Evolutionary conservation across 371 early-diverging fungal species (phyloP), one percentile per base, ranked within the genome.

Genomic region (Batrachochytrium dendrobatidis): DNA sequence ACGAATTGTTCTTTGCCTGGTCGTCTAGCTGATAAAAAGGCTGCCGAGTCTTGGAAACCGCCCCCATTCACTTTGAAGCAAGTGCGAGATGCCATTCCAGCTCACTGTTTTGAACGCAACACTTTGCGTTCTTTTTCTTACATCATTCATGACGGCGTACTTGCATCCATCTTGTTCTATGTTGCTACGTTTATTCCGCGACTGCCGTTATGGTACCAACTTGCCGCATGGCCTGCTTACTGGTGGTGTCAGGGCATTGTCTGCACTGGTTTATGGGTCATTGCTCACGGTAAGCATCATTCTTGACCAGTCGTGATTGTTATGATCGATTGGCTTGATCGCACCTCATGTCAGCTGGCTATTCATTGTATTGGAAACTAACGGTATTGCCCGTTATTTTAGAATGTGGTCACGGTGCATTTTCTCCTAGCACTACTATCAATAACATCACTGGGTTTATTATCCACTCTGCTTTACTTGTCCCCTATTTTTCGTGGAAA

Each of bases 231-330:
- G 93, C 75, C 82, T 3, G 34, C 71, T 25, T 91, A 89, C 81
- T 89, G 90, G 89, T 65, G 83, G 43, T 66, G 72, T 34, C 89
- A 88, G 73, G 92, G 92, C 51, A 75, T 87, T 45, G 85, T 90
- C 26, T 78, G 81, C 63, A 90, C 90, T 24, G 93, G 93, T 39
- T 54, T 89, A 54, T 92, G 93, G 93, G 88, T 90, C 30, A 75
- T 91, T 57, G 93, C 90, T 48, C 93, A 92, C 69, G 92, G 72
- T 71, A 55, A 20, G 53, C 48, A 8, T 15, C 12, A 12, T 43
- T 7, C n/a, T n/a, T n/a, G n/a, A n/a, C n/a, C n/a, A n/a, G n/a
- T n/a, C 25, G 17, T 50, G 39, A 15, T 15, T 15, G 20, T 39
- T 20, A 20, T 39, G 39, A 15, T 20, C 39, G 39, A 39, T 39